Base-by-base conservation (phyloP, 2,329 filamentous ascomycete genomes). In the Fusarium sp. region DNA sequence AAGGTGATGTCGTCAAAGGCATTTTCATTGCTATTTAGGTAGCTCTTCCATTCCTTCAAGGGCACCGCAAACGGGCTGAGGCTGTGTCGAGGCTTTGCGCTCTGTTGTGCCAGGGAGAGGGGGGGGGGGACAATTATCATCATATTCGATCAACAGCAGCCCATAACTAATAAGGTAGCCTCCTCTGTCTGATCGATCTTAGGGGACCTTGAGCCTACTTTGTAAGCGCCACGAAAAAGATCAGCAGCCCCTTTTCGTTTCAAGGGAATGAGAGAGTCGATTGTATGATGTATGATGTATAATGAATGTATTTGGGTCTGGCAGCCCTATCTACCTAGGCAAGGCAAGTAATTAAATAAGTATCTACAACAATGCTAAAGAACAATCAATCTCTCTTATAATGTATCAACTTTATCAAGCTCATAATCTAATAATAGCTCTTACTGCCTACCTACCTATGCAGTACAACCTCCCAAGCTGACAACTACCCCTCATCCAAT, bases 31-130 rank as follows among this genome's bases (percentile, higher is more conserved):
- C 43, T 44, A 39, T 23, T 10, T 36, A 38, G 41, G 15, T 29
- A 17, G 11, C 37, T 31, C 13, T n/a, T 25, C 39, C 54, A 57
- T 57, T 57, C 54, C 52, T 57, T 56, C 38, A 13, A 39, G 29
- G 27, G 37, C n/a, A 56, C 57, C 57, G 57, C 61, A 67, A 67
- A 56, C 59, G 51, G 57, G 57, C 47, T 62, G 67, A 56, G 67
- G 67, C 67, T 70, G 67, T 65, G 67, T 69, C 46, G 60, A 68
- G 65, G 63, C 67, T 66, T 63, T 49, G 61, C 38, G 25, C 48
- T 53, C 33, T 57, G 21, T 57, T 44, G 29, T 50, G 27, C 36
- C 38, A 48, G 57, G 44, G 45, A n/a, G 19, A 4, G 19, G 4
- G 19, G 19, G 19, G 19, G 19, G 19, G 4, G 14, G 19, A 6